Percentiles rank a stretch among this genome's conserved stretches.
Conservation (phyloP, 1,284 basidiomycete genomes). For the Dichomitus squalens region DNA sequence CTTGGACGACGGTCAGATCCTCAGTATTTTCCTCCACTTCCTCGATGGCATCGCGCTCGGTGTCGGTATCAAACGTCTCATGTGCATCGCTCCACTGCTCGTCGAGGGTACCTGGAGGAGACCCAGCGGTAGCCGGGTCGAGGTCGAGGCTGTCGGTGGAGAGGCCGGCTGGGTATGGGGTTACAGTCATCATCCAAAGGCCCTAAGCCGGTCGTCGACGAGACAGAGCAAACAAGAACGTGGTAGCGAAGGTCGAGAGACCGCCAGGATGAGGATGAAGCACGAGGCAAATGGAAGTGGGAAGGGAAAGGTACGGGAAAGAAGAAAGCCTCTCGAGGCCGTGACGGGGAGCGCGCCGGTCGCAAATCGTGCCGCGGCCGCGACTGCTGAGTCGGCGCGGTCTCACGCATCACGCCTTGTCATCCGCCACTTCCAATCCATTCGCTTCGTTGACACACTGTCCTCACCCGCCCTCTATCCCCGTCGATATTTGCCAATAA, state of each 20-base stretch:
- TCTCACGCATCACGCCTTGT: slow-evolving; percentile 19
- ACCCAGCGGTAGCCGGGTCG: slow-evolving; percentile 24
- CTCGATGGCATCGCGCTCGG: slow-evolving; percentile 37
- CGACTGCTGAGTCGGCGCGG: slow-evolving; percentile 5
- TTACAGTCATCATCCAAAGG: slow-evolving; percentile 19
- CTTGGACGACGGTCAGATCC: slow-evolving; percentile 35
- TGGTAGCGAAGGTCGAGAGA: slow-evolving; percentile 1
- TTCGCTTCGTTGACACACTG: neutral
- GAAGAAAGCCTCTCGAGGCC: slow-evolving; percentile 13
- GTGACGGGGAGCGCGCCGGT: slow-evolving; percentile 21
- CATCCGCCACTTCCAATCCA: slow-evolving; percentile 12
- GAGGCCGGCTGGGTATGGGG: slow-evolving; percentile 29
- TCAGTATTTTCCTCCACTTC: slow-evolving; percentile 31
- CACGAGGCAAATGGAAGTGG: slow-evolving; percentile 4
- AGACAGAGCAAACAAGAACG: neutral
- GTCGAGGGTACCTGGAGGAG: slow-evolving; percentile 29
- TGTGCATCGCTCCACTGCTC: slow-evolving; percentile 44
- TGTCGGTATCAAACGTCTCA: slow-evolving; percentile 39
- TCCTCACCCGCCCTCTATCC: neutral
- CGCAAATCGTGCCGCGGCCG: slow-evolving; percentile 18
- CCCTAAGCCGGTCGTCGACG: slow-evolving; percentile 1
- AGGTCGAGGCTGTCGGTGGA: slow-evolving; percentile 32
- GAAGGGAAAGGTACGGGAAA: slow-evolving; percentile 1
- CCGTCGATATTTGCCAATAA: neutral
- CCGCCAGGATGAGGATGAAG: slow-evolving; percentile 13